A percentile compares a stretch with the other conserved stretches of the same genome.
Evolutionary conservation across 2,329 filamentous ascomycete species (phyloP).

Genomic region (Colletotrichum sp.): DNA sequence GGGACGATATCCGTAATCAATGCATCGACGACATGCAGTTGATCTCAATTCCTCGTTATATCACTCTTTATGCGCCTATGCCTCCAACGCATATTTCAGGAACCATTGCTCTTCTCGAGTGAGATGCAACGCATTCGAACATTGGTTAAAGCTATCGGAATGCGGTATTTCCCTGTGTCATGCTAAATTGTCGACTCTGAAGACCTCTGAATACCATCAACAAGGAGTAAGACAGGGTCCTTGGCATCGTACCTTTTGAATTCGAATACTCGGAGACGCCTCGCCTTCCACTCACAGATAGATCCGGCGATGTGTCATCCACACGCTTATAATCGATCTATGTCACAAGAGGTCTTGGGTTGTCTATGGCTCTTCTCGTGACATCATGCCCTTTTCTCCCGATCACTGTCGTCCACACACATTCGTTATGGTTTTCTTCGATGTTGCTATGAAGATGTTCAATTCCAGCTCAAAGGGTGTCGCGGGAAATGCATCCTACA

Average conservation of each 20-base stretch:
- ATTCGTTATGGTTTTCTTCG: neutral
- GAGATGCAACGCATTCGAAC: neutral
- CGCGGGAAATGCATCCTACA: neutral
- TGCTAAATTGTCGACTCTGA: neutral
- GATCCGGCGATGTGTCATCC: neutral
- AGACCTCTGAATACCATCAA: neutral
- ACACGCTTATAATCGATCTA: neutral
- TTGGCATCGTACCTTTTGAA: neutral
- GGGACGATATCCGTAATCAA: neutral
- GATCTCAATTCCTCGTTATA: neutral
- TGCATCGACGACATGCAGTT: neutral
- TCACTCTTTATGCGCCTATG: neutral
- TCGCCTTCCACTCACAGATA: neutral
- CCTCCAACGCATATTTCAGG: neutral
- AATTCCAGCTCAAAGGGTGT: neutral
- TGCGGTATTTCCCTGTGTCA: neutral
- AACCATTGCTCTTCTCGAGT: neutral
- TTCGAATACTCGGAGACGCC: neutral
- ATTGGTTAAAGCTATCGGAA: neutral
- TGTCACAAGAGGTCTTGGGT: neutral
- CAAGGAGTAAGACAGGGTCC: neutral
- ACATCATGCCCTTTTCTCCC: neutral
- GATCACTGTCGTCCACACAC: neutral
- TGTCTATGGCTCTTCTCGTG: neutral
- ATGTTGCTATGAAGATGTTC: neutral